Evolutionary conservation across 495 filamentous ascomycete genomes (phyloP).

Genomic region (Umbilicaria muhlenbergii): DNA sequence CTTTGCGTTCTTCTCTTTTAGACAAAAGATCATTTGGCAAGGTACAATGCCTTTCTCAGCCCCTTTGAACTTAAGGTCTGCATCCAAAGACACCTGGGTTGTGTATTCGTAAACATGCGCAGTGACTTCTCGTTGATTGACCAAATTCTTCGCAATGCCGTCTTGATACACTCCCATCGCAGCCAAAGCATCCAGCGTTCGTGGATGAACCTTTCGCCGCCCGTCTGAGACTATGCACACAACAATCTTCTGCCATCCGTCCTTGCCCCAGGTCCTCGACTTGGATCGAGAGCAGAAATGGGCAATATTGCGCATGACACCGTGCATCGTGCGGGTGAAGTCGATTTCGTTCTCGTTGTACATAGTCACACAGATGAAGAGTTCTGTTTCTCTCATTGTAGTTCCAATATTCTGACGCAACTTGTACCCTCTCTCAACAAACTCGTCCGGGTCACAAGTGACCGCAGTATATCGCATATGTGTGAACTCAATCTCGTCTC

Average conservation of each 20-base stretch:
- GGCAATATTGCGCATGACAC: constrained; percentile 92
- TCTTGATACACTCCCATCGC: constrained; percentile 98
- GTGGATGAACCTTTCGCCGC: constrained; percentile 80
- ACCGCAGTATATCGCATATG: constrained; percentile 99
- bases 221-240: constrained; percentile 94
- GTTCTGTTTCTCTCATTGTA: constrained; percentile 83
- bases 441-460: constrained; percentile 96
- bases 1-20: constrained; percentile 96
- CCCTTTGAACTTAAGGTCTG: constrained; percentile 94
- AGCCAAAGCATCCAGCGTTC: constrained; percentile 88
- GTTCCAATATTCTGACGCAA: constrained; percentile 85
- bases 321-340: constrained; percentile 97
- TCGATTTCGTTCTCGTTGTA: constrained; percentile 94
- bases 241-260: constrained; percentile 98
- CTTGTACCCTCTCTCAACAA: constrained; percentile 74
- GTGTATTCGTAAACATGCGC: constrained; percentile 99
- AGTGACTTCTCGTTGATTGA: constrained; percentile 72
- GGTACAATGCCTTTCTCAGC: constrained; percentile 99
- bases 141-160: constrained; percentile 95
- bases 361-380: constrained; percentile 98
- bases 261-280: constrained; percentile 89
- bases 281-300: constrained; percentile 91
- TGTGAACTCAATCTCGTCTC: constrained; percentile 92
- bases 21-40: constrained; percentile 94
- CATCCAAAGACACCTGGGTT: constrained; percentile 89